Evolutionary conservation across 306 rosid genomes (phyloP).

Genomic region (Dryas alaskensis): DNA sequence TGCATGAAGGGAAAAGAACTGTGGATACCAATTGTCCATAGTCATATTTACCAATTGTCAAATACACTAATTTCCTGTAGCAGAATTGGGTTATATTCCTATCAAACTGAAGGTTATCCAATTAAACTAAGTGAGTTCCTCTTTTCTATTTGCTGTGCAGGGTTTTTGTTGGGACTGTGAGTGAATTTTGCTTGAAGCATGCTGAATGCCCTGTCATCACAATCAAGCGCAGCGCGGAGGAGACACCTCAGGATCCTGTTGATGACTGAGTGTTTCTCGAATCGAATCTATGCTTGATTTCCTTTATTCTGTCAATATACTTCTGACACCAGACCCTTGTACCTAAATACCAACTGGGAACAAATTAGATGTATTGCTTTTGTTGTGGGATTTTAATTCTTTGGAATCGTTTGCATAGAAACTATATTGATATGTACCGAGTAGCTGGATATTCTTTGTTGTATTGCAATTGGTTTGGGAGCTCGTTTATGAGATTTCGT

Average conservation of each 20-base stretch:
- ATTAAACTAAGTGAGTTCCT: not conserved
- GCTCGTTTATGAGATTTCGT: not conserved
- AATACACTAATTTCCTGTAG: not conserved
- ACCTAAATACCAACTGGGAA: not conserved
- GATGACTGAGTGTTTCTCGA: constrained; percentile 57
- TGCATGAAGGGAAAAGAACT: not conserved
- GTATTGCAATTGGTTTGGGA: not conserved
- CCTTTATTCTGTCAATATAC: not conserved
- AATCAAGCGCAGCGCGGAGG: constrained; percentile 79
- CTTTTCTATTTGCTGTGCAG: constrained; percentile 33
- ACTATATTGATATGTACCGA: not conserved
- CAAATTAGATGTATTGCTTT: constrained; percentile 4
- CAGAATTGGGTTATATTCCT: not conserved
- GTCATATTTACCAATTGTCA: not conserved
- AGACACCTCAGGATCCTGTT: constrained; percentile 87
- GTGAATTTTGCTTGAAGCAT: constrained; percentile 92
- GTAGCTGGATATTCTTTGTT: not conserved
- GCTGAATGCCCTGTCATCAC: constrained; percentile 95
- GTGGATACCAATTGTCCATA: too few relatives aligned
- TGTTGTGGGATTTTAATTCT: not conserved
- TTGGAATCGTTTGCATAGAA: not conserved
- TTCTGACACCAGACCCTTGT: constrained; percentile 6
- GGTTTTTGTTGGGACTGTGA: constrained; percentile 97
- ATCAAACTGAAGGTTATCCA: not conserved
- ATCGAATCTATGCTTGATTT: not conserved